phyloP scores from a whole-genome alignment of 106 monocot genomes.

The Triglochin maritima region DNA sequence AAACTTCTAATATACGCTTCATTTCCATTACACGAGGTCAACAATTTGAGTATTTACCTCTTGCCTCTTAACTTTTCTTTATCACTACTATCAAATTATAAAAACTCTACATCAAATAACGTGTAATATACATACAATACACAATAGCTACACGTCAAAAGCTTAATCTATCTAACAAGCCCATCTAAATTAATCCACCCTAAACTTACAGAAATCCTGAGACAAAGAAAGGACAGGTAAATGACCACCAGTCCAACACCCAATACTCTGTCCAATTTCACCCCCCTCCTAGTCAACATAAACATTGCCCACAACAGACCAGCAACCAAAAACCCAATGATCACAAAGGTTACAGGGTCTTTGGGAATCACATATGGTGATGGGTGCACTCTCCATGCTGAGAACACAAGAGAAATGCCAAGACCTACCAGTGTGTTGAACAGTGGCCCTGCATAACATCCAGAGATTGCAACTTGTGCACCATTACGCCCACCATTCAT shows the following conservation, averaged over 20 bases:
- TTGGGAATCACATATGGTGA: slow-evolving; percentile 27
- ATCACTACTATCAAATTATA: too few species aligned
- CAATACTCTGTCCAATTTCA: slow-evolving; percentile 32
- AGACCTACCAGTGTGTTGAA: slow-evolving; percentile 40
- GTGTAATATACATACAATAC: too few species aligned
- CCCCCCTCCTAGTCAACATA: slow-evolving; percentile 21
- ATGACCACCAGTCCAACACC: slow-evolving; percentile 35
- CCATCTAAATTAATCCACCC: slow-evolving; percentile 11
- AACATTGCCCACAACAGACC: slow-evolving; percentile 37
- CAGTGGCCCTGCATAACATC: slow-evolving; percentile 34
- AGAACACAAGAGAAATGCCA: slow-evolving; percentile 29
- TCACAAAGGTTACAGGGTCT: slow-evolving; percentile 23
- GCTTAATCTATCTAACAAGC: not conserved
- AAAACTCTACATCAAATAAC: too few species aligned
- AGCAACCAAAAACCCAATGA: slow-evolving; percentile 28
- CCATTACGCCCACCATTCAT: slow-evolving; percentile 27
- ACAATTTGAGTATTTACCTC: too few species aligned
- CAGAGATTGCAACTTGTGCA: slow-evolving; percentile 35
- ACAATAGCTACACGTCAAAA: too few species aligned
- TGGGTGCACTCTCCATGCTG: slow-evolving; percentile 31
- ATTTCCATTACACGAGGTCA: too few species aligned
- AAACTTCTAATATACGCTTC: too few species aligned
- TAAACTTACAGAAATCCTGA: slow-evolving; percentile 33
- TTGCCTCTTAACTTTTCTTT: too few species aligned
- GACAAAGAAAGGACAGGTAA: slow-evolving; percentile 30